Percentiles rank a stretch among this genome's conserved stretches.
Evolutionary conservation across 2,329 filamentous ascomycete genomes (phyloP).

Genomic region (Cytospora piceae): DNA sequence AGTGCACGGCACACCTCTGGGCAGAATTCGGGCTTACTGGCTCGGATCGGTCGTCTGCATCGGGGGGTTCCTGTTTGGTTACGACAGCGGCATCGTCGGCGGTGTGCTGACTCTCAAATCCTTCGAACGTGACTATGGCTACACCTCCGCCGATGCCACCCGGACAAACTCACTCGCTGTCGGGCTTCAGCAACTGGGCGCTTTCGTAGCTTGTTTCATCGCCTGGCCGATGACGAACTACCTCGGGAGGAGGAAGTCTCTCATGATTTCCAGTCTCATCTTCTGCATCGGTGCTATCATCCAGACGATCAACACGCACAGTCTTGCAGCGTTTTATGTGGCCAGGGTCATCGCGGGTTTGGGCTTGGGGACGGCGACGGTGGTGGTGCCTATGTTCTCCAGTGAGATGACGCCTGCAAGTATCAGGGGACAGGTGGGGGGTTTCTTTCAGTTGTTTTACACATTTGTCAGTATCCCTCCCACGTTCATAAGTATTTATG

Average conservation of each 20-base stretch:
- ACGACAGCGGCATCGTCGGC: constrained; percentile 46
- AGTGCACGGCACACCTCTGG: constrained; percentile 38
- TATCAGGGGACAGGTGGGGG: constrained; percentile 47
- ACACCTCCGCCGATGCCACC: constrained; percentile 33
- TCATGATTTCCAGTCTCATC: constrained; percentile 46
- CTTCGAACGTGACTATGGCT: constrained; percentile 39
- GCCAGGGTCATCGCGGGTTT: constrained; percentile 39
- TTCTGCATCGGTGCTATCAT: constrained; percentile 48
- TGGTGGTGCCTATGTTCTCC: constrained; percentile 48
- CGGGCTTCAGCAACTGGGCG: constrained; percentile 39
- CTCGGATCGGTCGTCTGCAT: constrained; percentile 55
- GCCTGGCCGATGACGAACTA: constrained; percentile 40
- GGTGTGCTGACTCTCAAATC: constrained; percentile 39
- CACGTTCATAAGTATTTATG: not conserved
- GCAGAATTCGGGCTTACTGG: constrained; percentile 53
- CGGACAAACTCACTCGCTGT: constrained; percentile 39
- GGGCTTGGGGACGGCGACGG: constrained; percentile 39
- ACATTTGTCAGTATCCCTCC: constrained; percentile 35
- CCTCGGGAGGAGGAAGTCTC: constrained; percentile 37
- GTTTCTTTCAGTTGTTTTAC: constrained; percentile 51
- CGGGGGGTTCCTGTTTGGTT: constrained; percentile 53
- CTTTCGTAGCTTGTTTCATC: constrained; percentile 41
- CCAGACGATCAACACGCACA: constrained; percentile 48
- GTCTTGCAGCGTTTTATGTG: constrained; percentile 41
- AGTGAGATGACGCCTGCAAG: constrained; percentile 52